Conservation (phyloP, 2,329 filamentous ascomycete genomes). For the Cytospora piceicola region DNA sequence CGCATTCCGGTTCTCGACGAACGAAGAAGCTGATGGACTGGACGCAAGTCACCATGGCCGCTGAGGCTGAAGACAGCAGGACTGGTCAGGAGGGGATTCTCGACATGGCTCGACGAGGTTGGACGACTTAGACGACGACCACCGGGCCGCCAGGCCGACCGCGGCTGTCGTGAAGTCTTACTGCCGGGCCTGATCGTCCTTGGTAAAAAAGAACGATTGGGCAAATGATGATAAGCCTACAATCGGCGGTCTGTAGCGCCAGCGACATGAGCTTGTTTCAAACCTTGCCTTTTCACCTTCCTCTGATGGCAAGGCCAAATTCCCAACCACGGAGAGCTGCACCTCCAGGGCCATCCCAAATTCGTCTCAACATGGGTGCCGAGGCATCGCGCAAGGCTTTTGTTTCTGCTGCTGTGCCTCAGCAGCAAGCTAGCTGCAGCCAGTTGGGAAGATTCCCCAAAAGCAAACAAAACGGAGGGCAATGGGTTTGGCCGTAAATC, state of each 20-base stretch:
- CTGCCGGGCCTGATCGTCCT: not conserved
- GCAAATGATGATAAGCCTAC: conserved; percentile 1
- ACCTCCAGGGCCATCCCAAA: not conserved
- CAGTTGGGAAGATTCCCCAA: conserved; percentile 8
- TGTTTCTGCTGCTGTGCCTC: not conserved
- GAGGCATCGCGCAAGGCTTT: not conserved
- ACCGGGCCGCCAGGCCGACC: not conserved
- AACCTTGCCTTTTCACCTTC: not conserved
- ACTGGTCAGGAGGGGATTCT: not conserved
- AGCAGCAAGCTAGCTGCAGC: not conserved
- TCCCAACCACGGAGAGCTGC: not conserved
- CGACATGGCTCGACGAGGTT: not conserved
- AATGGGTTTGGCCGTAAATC: conserved; percentile 15
- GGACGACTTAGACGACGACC: too few species aligned
- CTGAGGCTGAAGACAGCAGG: not conserved
- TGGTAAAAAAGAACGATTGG: not conserved
- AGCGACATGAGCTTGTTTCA: not conserved
- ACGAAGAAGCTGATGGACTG: not conserved
- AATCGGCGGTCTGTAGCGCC: conserved; percentile 1
- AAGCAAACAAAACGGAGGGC: conserved; percentile 5
- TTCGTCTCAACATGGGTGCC: not conserved
- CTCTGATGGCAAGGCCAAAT: not conserved
- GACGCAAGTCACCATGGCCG: not conserved
- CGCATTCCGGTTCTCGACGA: not conserved
- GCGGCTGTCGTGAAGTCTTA: not conserved